Evolutionary conservation across 2,329 filamentous ascomycete species (phyloP), one percentile per base, ranked within the genome.

Genomic region (Periconia sp.): DNA sequence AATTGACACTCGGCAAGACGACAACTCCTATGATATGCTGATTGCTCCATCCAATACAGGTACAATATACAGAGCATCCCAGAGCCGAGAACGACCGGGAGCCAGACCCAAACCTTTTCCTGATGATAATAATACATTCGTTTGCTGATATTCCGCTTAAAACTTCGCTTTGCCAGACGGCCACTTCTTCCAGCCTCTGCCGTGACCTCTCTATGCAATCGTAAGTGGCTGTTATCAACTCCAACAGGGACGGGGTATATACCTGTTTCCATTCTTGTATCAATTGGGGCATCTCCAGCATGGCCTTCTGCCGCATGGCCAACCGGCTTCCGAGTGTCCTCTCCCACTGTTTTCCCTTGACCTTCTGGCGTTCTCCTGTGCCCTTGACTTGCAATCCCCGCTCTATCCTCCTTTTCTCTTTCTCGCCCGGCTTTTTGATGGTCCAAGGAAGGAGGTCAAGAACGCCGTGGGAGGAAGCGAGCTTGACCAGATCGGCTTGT

Each of bases 281-380:
- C 79, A 97, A 84, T 69, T 88, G 85, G 59, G 93, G 92, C 94
- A 99, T 99, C 55, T 88, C 87, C 79, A 95, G 76, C 91, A 97
- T 97, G 55, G 94, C 94, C 75, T 90, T 84, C 82, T 89, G 89
- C 77, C 92, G 87, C 79, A 90, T 86, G 74, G 96, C 91, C 83
- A 97, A 85, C 81, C 87, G 86, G 57, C 83, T 81, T 77, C 90
- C 87, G 79, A 97, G 80, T 68, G 88, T 89, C 72, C 94, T 85
- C 81, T 99, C 94, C 85, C 92, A 90, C 65, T 86, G 82, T 77
- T 97, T 93, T 75, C 94, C 94, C 88, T 97, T 99, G 74, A 97
- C 93, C 76, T 83, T 87, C 77, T 97, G 87, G 53, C 92, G 93
- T 62, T 91, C 86, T 81, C 94, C 93, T 1, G 93, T 97, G 65